Base-by-base conservation (phyloP, 2,329 filamentous ascomycete genomes). In the Cytospora piceicola region DNA sequence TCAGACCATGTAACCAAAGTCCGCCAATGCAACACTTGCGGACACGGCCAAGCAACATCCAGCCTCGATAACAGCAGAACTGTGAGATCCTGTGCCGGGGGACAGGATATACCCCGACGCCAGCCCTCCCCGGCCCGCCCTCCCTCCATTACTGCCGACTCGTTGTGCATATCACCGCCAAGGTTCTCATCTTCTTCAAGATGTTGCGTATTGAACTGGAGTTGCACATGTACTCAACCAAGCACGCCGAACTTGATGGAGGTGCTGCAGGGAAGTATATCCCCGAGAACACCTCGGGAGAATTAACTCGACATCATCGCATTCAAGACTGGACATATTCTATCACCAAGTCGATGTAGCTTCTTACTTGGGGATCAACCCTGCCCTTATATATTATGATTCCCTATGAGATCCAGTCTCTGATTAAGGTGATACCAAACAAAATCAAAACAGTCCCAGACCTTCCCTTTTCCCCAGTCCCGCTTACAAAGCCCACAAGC, bases 141-240 rank as follows among this genome's bases (percentile, higher is more conserved):
- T n/a, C 49, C 58, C 46, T n/a, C n/a, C n/a, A n/a, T n/a, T 61
- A 61, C 49, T 61, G 58, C 8, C 58, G 62, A n/a, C 56, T 70
- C 63, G 29, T 72, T 70, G 46, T 71, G 64, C 46, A 71, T 29
- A 66, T 73, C 73, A 2, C 70, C 71, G 11, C 72, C 71, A 14
- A 73, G 42, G 17, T 71, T 72, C 53, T 72, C 57, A 70, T 72
- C n/a, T n/a, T n/a, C n/a, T n/a, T 73, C 24, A 72, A 67, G 46
- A 72, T 32, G 30, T 73, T 71, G 2, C 67, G 70, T 9, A 73
- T 46, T 72, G 71, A 74, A 4, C 55, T 39, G 2, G 73, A 58
- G 55, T 73, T 70, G 32, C 70, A 73, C 64, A 73, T 56, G n/a
- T n/a, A n/a, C n/a, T n/a, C n/a, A n/a, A 17, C 65, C 65, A 0